Percentiles rank a stretch among this genome's conserved stretches.
Conservation (phyloP, 169 alveolate genomes). For the Pseudocohnilembus persalinus region DNA sequence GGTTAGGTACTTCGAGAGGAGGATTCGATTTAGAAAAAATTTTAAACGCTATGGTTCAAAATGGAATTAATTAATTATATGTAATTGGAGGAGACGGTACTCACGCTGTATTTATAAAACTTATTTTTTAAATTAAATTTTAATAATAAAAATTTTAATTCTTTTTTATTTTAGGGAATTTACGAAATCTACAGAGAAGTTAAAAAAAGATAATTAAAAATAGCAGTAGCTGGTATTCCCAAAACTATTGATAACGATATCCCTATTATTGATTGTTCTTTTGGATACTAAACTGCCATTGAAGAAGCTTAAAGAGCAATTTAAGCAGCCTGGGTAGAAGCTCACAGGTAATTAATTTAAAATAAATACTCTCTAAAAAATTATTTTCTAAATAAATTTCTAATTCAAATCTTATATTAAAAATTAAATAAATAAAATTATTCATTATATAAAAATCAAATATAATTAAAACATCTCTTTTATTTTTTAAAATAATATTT, state of each 20-base stretch:
- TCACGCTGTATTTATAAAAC: slow-evolving; percentile 40
- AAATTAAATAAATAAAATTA: no score
- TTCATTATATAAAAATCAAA: no score
- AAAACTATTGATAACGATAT: slow-evolving; percentile 94
- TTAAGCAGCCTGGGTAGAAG: slow-evolving; percentile 86
- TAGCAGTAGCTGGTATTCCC: slow-evolving; percentile 86
- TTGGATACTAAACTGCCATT: slow-evolving; percentile 87
- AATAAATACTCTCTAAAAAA: no score
- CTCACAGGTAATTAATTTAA: slow-evolving; percentile 34
- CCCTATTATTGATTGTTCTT: slow-evolving; percentile 87
- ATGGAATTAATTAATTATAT: slow-evolving; percentile 66
- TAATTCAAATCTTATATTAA: no score
- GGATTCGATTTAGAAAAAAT: slow-evolving; percentile 72
- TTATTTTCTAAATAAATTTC: no score
- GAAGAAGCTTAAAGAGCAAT: slow-evolving; percentile 82
- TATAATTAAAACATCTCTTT: no score
- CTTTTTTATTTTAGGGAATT: slow-evolving; percentile 62
- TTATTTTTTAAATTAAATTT: no score
- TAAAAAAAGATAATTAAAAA: slow-evolving; percentile 49
- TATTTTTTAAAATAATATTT: no score
- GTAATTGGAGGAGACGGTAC: slow-evolving; percentile 92
- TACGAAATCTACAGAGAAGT: slow-evolving; percentile 61
- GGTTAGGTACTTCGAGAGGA: slow-evolving; percentile 74
- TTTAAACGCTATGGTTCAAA: slow-evolving; percentile 54
- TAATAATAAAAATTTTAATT: no score